These are phyloP conservation scores for Pinus taeda DNA, from an alignment of 75 land plant genomes.

Conservation along the genomic window DNA sequence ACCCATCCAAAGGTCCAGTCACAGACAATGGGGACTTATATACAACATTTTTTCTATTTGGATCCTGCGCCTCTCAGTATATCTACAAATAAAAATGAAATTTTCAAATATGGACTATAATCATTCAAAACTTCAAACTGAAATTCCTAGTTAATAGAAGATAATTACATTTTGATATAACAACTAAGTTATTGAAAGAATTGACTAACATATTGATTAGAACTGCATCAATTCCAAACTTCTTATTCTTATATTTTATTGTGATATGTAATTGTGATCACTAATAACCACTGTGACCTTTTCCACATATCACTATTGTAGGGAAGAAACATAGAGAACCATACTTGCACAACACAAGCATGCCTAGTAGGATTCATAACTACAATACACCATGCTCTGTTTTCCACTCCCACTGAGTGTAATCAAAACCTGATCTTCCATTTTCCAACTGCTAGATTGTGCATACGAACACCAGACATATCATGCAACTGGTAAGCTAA, in stretches of 20 bases:
- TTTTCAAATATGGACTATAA: not conserved
- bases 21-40: conserved; percentile 54
- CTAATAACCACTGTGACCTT: not conserved
- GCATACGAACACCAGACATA: conserved; percentile 84
- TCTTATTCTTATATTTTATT: not conserved
- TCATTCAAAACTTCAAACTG: not conserved
- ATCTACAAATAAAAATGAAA: conserved; percentile 31
- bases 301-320: conserved; percentile 1
- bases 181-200: not conserved
- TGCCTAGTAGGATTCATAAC: conserved; percentile 91
- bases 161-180: not conserved
- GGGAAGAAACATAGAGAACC: conserved; percentile 5
- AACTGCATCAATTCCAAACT: not conserved
- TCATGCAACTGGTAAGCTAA: conserved; percentile 60
- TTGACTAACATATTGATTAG: not conserved
- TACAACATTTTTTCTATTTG: conserved; percentile 34
- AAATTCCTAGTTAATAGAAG: not conserved
- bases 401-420: conserved; percentile 14
- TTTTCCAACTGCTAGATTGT: conserved; percentile 75
- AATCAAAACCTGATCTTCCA: conserved; percentile 93
- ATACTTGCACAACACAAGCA: conserved; percentile 90
- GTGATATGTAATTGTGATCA: not conserved
- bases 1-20: conserved; percentile 70
- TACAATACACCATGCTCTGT: conserved; percentile 91
- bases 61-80: conserved; percentile 77